Evolutionary conservation across 1,139 yeast species (phyloP).

Genomic region (Lodderomyces parapsilosis): DNA sequence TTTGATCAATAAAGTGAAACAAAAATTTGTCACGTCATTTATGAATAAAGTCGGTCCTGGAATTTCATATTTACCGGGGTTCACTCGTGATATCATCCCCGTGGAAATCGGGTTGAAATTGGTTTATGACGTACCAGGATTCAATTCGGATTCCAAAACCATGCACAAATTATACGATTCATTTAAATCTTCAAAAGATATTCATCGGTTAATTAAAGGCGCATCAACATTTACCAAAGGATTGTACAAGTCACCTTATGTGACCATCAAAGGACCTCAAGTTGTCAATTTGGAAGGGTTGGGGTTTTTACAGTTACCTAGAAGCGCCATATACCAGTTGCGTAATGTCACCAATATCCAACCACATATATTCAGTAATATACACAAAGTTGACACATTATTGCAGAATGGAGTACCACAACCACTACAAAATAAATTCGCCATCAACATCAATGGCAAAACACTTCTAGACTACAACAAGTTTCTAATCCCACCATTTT

Average conservation of each 20-base stretch:
- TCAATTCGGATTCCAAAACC: slow-evolving; percentile 25
- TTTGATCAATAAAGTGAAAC: slow-evolving; percentile 13
- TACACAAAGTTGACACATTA: slow-evolving; percentile 28
- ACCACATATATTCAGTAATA: slow-evolving; percentile 23
- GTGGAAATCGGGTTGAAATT: slow-evolving; percentile 31
- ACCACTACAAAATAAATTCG: slow-evolving; percentile 27
- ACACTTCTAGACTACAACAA: slow-evolving; percentile 25
- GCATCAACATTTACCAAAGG: slow-evolving; percentile 32
- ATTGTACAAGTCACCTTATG: slow-evolving; percentile 33
- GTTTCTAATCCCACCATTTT: slow-evolving; percentile 64
- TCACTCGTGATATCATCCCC: slow-evolving; percentile 48
- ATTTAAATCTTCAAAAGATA: slow-evolving; percentile 22
- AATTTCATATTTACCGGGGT: slow-evolving; percentile 53
- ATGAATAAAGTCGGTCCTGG: slow-evolving; percentile 41
- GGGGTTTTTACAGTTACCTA: slow-evolving; percentile 45
- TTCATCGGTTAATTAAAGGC: slow-evolving; percentile 41
- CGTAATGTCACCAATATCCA: slow-evolving; percentile 37
- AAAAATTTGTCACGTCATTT: slow-evolving; percentile 15
- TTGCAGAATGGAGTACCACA: slow-evolving; percentile 15
- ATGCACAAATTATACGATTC: slow-evolving; percentile 24
- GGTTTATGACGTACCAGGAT: slow-evolving; percentile 60
- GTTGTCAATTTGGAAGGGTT: slow-evolving; percentile 61
- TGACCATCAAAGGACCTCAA: slow-evolving; percentile 43
- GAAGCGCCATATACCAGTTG: slow-evolving; percentile 42
- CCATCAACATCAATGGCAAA: slow-evolving; percentile 21